These are phyloP conservation scores for Trichosporon ovoides DNA, from an alignment of 1,284 basidiomycete species.

Conservation along the genomic window DNA sequence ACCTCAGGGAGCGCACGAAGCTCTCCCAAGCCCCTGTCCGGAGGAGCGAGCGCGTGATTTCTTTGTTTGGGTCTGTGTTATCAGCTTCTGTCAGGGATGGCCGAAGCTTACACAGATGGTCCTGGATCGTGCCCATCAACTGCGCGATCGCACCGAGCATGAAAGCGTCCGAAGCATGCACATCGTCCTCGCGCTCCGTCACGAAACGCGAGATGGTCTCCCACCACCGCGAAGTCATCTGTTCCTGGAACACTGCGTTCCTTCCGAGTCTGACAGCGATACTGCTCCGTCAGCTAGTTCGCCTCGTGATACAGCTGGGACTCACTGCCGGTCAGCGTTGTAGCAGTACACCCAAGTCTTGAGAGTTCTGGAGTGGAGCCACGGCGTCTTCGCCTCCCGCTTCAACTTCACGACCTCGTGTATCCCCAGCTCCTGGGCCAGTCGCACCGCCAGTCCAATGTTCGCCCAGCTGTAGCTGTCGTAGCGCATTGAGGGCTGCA, in stretches of 20 bases:
- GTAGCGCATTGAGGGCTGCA: constrained; percentile 13
- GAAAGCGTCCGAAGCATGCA: constrained; percentile 11
- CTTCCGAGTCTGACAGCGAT: constrained; percentile 16
- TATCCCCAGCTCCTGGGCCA: constrained; percentile 18
- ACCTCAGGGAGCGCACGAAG: constrained; percentile 9
- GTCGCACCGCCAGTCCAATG: constrained; percentile 13
- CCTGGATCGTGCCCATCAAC: constrained; percentile 15
- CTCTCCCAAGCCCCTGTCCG: constrained; percentile 15
- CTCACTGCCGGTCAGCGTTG: constrained; percentile 13
- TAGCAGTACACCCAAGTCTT: constrained; percentile 13
- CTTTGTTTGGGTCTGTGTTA: constrained; percentile 9
- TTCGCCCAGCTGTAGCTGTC: constrained; percentile 16
- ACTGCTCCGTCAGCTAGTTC: constrained; percentile 2
- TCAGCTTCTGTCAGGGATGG: no score
- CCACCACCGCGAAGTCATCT: constrained; percentile 21
- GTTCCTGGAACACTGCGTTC: constrained; percentile 15
- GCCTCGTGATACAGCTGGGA: rapidly evolving
- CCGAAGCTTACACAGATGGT: constrained; percentile 7
- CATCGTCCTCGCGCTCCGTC: not conserved
- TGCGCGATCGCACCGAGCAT: constrained; percentile 8
- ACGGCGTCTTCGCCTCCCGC: not conserved
- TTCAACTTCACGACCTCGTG: constrained; percentile 12
- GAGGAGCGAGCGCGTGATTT: constrained; percentile 12
- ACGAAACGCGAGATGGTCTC: constrained; percentile 11
- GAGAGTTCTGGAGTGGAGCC: not conserved